These are phyloP conservation scores for Suhomyces bribrorum DNA, from an alignment of 1,139 yeast species.

Conservation along the genomic window DNA sequence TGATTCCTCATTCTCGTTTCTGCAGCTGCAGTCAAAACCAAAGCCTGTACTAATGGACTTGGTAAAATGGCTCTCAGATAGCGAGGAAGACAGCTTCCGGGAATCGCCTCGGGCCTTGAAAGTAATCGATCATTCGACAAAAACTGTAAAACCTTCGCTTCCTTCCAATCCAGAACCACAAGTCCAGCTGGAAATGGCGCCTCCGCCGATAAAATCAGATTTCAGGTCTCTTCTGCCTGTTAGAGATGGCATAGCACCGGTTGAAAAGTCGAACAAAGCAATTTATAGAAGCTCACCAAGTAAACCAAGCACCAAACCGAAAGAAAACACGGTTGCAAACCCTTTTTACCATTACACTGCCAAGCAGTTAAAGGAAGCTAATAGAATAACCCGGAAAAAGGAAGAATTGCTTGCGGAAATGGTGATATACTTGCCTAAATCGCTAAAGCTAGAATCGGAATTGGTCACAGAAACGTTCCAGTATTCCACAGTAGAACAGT, in stretches of 20 bases:
- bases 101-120: too few relatives aligned
- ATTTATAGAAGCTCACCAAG: too few relatives aligned
- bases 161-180: background rate
- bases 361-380: constrained; percentile 49
- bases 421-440: constrained; percentile 36
- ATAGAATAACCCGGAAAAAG: constrained; percentile 48
- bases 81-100: constrained; percentile 20
- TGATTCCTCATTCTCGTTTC: constrained; percentile 17
- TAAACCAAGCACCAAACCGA: background rate
- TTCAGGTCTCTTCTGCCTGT: too few relatives aligned
- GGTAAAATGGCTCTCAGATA: constrained; percentile 30
- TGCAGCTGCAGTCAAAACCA: constrained; percentile 9
- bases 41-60: constrained; percentile 20
- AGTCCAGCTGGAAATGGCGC: background rate
- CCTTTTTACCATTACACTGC: constrained; percentile 18
- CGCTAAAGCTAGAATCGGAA: constrained; percentile 15
- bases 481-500: constrained; percentile 15
- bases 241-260: too few relatives aligned
- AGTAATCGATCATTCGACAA: too few relatives aligned
- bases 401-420: constrained; percentile 55
- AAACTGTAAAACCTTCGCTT: background rate
- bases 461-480: constrained; percentile 16
- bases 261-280: background rate
- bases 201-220: too few relatives aligned
- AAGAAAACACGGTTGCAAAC: background rate